These are phyloP conservation scores for Xylaria sp. DNA, from an alignment of 2,329 filamentous ascomycete species.

Conservation along the genomic window DNA sequence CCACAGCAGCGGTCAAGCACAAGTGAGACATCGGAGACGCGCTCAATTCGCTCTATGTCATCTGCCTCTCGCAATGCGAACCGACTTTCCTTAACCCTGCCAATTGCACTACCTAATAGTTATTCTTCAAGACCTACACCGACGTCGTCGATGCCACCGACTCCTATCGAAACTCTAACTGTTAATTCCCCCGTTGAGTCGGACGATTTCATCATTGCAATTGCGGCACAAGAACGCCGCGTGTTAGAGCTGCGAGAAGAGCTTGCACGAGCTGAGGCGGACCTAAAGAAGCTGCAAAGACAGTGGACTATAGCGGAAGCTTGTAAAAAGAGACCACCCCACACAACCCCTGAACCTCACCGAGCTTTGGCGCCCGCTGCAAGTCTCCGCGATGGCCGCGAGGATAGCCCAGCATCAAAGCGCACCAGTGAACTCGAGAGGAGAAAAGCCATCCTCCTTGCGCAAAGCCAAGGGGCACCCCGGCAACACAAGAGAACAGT, in stretches of 20 bases:
- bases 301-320: conserved; percentile 84
- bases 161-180: conserved; percentile 59
- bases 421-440: conserved; percentile 75
- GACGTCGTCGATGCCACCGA: conserved; percentile 60
- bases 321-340: conserved; percentile 77
- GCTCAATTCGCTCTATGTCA: conserved; percentile 64
- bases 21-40: conserved; percentile 56
- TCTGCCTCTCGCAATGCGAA: conserved; percentile 65
- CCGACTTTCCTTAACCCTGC: conserved; percentile 69
- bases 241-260: conserved; percentile 94
- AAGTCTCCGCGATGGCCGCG: conserved; percentile 46
- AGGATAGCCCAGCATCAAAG: conserved; percentile 54
- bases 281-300: conserved; percentile 80
- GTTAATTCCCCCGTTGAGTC: conserved; percentile 63
- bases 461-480: conserved; percentile 56
- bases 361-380: conserved; percentile 52
- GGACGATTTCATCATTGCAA: conserved; percentile 82
- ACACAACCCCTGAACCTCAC: conserved; percentile 68
- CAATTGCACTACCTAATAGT: conserved; percentile 67
- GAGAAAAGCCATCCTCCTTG: conserved; percentile 72
- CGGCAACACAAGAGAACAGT: conserved; percentile 67
- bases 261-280: conserved; percentile 81
- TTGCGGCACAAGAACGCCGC: conserved; percentile 90
- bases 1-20: conserved; percentile 47
- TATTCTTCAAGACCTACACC: conserved; percentile 64